Base-by-base conservation (phyloP, 805 yeast genomes). In the Schizosaccharomyces japonicus region DNA sequence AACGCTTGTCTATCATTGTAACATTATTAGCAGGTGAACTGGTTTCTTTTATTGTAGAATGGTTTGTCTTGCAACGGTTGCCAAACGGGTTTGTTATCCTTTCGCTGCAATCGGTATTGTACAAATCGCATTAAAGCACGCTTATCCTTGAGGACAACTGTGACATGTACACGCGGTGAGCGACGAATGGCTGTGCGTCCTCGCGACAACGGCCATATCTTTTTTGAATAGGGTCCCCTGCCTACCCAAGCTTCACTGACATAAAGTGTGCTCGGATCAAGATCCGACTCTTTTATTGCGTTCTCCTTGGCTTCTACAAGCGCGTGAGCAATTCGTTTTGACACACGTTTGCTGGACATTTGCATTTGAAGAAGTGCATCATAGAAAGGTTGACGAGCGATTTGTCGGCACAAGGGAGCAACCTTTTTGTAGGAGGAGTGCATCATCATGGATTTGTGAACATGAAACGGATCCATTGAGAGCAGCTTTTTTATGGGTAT, bases 191-290 rank as follows among this genome's bases (percentile, higher is more conserved):
- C 46, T 23, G 13, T 19, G 10, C 46, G 23, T n/a, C 46, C 46
- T 1, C 46, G 31, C 13, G 31, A 29, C 29, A n/a, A 13, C 23
- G 46, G 21, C 17, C 23, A 10, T 4, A 42, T 8, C 27, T 42
- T 42, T 21, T 42, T 42, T 4, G 17, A 6, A n/a, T 42, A 27
- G n/a, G 21, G 17, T 4, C 30, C 46, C 30, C 26, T 42, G 21
- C 46, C 47, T 7, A 45, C 47, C 47, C 47, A 45, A 19, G 39
- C 39, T 6, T 29, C 36, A 15, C 30, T 39, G 10, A 45, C 39
- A 39, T 31, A 45, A 15, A 45, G 39, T 3, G 27, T 45, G 6
- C 23, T 32, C 15, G 21, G 30, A 29, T 42, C 46, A 28, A 42
- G 33, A 28, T 30, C 46, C 4, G 31, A 11, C n/a, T 45, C 21